These are phyloP conservation scores for Dactylella cylindrospora DNA, from an alignment of 2,329 filamentous ascomycete genomes.

Conservation along the genomic window DNA sequence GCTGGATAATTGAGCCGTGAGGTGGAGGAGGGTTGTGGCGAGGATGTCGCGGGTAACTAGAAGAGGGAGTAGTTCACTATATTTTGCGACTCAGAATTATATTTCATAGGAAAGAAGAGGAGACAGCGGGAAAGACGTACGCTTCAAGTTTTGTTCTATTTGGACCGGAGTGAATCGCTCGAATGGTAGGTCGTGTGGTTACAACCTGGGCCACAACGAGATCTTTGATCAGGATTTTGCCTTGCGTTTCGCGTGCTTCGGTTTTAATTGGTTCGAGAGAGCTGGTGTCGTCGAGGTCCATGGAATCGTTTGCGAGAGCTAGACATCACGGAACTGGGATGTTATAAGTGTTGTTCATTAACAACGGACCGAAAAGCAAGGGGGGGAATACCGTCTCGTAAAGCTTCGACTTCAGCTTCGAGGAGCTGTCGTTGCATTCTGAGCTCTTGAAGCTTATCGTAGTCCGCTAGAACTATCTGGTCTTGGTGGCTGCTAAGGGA, in stretches of 20 bases:
- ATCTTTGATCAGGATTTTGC: slow-evolving; percentile 35
- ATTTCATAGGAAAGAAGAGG: neutral
- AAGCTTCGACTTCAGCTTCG: slow-evolving; percentile 32
- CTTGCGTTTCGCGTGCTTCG: slow-evolving; percentile 20
- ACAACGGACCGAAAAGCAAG: neutral
- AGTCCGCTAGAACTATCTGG: slow-evolving; percentile 2
- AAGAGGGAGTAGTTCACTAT: slow-evolving; percentile 37
- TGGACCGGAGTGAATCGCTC: slow-evolving; percentile 36
- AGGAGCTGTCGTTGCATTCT: slow-evolving; percentile 20
- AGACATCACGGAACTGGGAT: slow-evolving; percentile 4
- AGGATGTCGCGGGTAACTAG: slow-evolving; percentile 35
- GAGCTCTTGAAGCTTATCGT: slow-evolving; percentile 33
- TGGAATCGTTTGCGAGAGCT: slow-evolving; percentile 29
- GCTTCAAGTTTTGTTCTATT: slow-evolving; percentile 40
- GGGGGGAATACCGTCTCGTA: slow-evolving; percentile 17
- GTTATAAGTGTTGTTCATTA: slow-evolving; percentile 25
- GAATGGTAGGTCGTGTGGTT: slow-evolving; percentile 35
- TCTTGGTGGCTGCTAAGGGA: slow-evolving; percentile 27
- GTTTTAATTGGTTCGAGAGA: slow-evolving; percentile 14
- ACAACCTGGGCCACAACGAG: slow-evolving; percentile 36
- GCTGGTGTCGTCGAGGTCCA: slow-evolving; percentile 35
- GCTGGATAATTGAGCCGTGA: slow-evolving; percentile 19
- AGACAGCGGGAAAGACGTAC: slow-evolving; percentile 6
- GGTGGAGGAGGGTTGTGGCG: slow-evolving; percentile 28
- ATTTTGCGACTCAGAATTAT: slow-evolving; percentile 1